Base-by-base conservation (phyloP, 257 asterid genomes). In the Solanum ossicruentum region DNA sequence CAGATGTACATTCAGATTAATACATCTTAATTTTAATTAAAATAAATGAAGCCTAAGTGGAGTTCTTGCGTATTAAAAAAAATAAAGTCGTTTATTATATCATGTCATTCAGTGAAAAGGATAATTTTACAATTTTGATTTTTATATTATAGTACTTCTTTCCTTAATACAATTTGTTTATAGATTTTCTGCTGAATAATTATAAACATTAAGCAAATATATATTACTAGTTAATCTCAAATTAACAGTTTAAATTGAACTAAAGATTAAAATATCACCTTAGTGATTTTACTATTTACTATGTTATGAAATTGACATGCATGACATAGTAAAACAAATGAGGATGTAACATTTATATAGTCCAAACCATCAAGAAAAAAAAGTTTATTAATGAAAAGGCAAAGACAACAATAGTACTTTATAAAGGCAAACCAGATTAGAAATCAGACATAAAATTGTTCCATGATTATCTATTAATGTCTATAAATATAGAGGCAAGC, bases 391-490 rank as follows among this genome's bases (percentile, higher is more conserved):
- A 75, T 12, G 43, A 21, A 21, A 47, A 47, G 51, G 49, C 52
- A 47, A 70, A 67, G 28, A 36, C 47, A 86, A 43, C 43, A 57
- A 83, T 70, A 66, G 84, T 41, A 73, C 63, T 11, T 73, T 10
- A 77, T 55, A 83, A 86, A 83, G 84, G 86, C 73, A 86, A 86
- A 45, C 75, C 52, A 51, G 86, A 63, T 36, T 75, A 75, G 81
- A 73, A 52, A 69, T 73, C 26, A 45, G 9, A 69, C 65, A 75
- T 47, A 71, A 23, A 80, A 71, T 52, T 73, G 45, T 61, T 61
- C 67, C 69, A 84, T 65, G 49, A 81, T 81, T 18, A 72, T 51
- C 71, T 86, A 85, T 87, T 85, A 72, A 6, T 92, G 95, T 91
- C 91, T 86, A 79, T 81, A 85, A 84, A 75, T 51, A 56, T 52